Evolutionary conservation across 1,284 basidiomycete species (phyloP), one percentile per base, ranked within the genome.

Genomic region (Irpex sp.): DNA sequence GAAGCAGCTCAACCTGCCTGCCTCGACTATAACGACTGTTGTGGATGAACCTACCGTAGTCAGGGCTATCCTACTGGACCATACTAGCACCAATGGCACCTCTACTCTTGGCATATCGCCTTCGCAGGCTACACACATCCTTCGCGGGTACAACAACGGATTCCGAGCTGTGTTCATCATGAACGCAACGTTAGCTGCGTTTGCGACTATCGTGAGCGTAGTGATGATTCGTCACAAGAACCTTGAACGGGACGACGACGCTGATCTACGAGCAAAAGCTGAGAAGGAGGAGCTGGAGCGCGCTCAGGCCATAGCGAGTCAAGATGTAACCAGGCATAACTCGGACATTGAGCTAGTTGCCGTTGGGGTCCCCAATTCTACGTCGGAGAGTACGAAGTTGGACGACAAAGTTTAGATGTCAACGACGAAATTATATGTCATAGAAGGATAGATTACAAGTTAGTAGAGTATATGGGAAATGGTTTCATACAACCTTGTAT

Each of bases 141-240:
- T 90, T 26, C 68, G 73, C 1, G 87, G 85, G 0, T 90, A 88
- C 69, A 82, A 78, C 26, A 68, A 69, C 11, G 89, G 86, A 0
- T 88, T 90, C 72, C 72, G 79, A 46, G 71, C 75, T 3, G 75
- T 90, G 5, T 90, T 90, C 72, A 75, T 85, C 36, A 68, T 87
- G 58, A 85, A 86, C 62, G 82, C 84, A 2, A 71, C 77, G 0
- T 64, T 81, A 0, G 82, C 81, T 15, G 81, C 82, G 8, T 66
- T 88, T 7, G 76, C 79, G 1, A 82, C 84, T 60, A 72, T 84
- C 26, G 51, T 82, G 19, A 79, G 84, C 62, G 72, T 85, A 21
- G 47, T 82, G 17, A 79, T 88, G 77, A 86, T 89, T 67, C 78
- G 79, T 57, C 83, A 88, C 64, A 82, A 83, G 60, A 82, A 86